Evolutionary conservation across 148 eudicot genomes (phyloP), one percentile per base, ranked within the genome.

Genomic region (Simmondsia chinensis): DNA sequence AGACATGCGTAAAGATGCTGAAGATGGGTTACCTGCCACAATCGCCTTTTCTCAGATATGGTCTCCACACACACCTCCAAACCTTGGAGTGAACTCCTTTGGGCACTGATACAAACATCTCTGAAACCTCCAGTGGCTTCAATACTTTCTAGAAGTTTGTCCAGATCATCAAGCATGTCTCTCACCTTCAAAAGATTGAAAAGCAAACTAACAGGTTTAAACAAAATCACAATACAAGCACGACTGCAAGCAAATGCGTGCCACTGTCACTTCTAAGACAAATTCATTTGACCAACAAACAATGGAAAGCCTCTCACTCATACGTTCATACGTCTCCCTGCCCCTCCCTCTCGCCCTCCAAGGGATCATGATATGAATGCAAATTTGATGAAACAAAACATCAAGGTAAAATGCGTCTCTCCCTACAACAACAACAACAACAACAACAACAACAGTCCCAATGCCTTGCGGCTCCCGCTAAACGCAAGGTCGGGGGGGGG

Each of bases 111-210:
- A 62, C 83, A 82, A 32, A 66, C 61, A 61, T 91, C 83, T 21
- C 21, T 59, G 53, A 76, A 79, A 42, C 94, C 88, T 66, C 89
- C 95, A 17, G 33, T 46, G 52, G 69, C 74, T 70, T 82, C 86
- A 51, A 82, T 79, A 61, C 57, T 46, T 60, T 75, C 67, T 28
- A 79, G 57, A 59, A 91, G 89, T 32, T 29, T 27, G 37, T 86
- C 95, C 70, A 91, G 49, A 63, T 79, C 82, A 22, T 63, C 69
- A 24, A 76, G 71, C 95, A 91, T 79, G 41, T 79, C 82, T 54
- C 82, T 80, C 50, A 91, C 82, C 99, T 91, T 70, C 35, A 52
- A 58, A 43, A 28, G 30, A 49, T 24, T 11, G 31, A 16, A 44
- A 26, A 33, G 33, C 50, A 4, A 56, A 25, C 12, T 5, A 49